Evolutionary conservation across 495 filamentous ascomycete genomes (phyloP), one percentile per base, ranked within the genome.

Genomic region (Hypoxylon fragiforme): DNA sequence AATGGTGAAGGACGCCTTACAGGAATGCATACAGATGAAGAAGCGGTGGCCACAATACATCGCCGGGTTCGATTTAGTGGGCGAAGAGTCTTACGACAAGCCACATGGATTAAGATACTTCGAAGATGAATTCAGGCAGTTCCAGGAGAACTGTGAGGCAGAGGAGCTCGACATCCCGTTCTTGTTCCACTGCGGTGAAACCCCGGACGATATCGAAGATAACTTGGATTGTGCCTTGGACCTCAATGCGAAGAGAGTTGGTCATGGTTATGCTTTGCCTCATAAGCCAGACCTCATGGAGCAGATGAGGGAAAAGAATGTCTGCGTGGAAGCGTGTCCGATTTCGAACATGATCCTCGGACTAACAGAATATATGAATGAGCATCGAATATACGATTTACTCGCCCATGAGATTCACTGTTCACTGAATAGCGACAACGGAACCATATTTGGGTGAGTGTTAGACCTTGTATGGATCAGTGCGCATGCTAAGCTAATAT

Each of bases 141-240:
- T 98, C 74, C 82, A 81, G 38, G 82, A 85, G 50, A 73, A 77
- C 18, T 97, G 92, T 59, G 72, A 73, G 5, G 76, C 81, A 44
- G 79, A 84, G 54, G 77, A 75, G 2, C 73, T 95, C 2, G 85
- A 95, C 3, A 89, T 97, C n/a, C 94, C 94, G 0, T 95, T 96
- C 70, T 84, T 94, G 58, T 94, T 98, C 70, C 94, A 98, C 63
- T 95, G 92, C 38, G 94, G 91, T 21, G 91, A 97, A 71, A 90
- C 85, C 15, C 80, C 94, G 0, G 87, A 91, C 20, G 75, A 78
- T n/a, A 83, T 86, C 3, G 91, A 96, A 58, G 81, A 87, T 24
- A 96, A 97, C 61, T 79, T 97, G 2, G 87, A 92, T 57, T 91
- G 96, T 66, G 91, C 91, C 0, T 81, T 97, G 14, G 73, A 95